Evolutionary conservation across 305 asterid genomes (phyloP).

Genomic region (Fraxinus floribunda): DNA sequence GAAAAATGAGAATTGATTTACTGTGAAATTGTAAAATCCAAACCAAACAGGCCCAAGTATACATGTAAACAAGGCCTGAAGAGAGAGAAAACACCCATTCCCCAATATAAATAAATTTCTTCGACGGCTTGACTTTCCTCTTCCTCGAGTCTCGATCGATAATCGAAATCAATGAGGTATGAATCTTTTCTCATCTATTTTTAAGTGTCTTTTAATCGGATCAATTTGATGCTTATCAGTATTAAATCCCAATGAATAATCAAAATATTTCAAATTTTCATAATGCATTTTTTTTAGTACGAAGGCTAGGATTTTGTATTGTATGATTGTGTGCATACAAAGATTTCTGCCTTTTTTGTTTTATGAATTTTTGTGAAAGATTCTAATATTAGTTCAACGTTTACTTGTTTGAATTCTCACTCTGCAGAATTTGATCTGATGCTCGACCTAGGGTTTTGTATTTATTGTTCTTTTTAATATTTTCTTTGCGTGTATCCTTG

Average conservation of each 20-base stretch:
- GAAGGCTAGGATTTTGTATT: background rate
- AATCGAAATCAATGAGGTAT: background rate
- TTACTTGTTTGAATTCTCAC: background rate
- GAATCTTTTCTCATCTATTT: background rate
- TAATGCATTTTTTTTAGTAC: background rate
- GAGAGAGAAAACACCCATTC: background rate
- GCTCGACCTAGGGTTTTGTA: background rate
- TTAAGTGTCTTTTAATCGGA: background rate
- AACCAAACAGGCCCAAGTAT: no score
- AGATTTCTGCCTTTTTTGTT: background rate
- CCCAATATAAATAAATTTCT: background rate
- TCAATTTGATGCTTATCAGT: background rate
- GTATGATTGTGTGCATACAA: background rate
- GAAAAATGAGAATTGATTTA: no score
- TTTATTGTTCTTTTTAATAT: background rate
- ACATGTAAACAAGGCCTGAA: no score
- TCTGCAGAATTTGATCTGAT: background rate
- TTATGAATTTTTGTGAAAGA: background rate
- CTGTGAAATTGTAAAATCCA: no score
- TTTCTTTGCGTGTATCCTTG: background rate
- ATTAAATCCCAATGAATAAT: background rate
- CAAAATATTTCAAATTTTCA: background rate
- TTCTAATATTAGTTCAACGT: background rate
- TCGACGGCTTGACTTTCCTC: background rate
- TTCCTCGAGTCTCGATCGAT: background rate